Evolutionary conservation across 1,284 basidiomycete genomes (phyloP), one percentile per base, ranked within the genome.

Genomic region (Hortiboletus rubellus): DNA sequence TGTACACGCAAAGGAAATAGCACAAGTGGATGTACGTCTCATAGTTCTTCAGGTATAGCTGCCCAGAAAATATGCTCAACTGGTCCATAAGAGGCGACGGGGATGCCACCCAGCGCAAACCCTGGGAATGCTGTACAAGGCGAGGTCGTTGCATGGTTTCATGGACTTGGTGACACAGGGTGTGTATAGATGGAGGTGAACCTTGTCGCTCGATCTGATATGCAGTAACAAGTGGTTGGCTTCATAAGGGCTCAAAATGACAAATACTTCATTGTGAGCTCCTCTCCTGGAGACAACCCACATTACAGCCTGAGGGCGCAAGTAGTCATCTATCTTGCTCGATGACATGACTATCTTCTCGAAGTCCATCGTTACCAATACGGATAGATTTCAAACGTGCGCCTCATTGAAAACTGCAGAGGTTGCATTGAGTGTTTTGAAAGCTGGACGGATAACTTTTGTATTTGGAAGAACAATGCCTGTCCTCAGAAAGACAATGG

Each of bases 291-390:
- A 74, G 18, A 78, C 40, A 33, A 82, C 64, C 80, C 80, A 79
- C 41, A 76, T 69, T 14, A 80, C 72, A n/a, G n/a, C n/a, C n/a
- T n/a, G n/a, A 0, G 77, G 74, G n/a, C 76, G 76, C 41, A 77
- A 59, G 55, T 74, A 79, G 33, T 76, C 72, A 40, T 63, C 62
- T 2, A 52, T 14, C 2, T 51, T 51, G 15, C 42, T 43, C 22
- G 50, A 22, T 0, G 47, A 38, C 0, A 12, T 50, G 8, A 61
- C 46, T 0, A 57, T 60, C 5, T 18, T 49, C 15, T 50, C 36
- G 47, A 75, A 77, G 50, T 77, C 74, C 6, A 0, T 4, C 7
- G 74, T 75, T 11, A 59, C 70, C 42, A 66, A 52, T 6, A 74
- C 34, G 18, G 38, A 18, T 6, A 24, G 49, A n/a, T 60, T 60